Conservation (phyloP, 2,329 filamentous ascomycete species). For the Epichloe hybrida region DNA sequence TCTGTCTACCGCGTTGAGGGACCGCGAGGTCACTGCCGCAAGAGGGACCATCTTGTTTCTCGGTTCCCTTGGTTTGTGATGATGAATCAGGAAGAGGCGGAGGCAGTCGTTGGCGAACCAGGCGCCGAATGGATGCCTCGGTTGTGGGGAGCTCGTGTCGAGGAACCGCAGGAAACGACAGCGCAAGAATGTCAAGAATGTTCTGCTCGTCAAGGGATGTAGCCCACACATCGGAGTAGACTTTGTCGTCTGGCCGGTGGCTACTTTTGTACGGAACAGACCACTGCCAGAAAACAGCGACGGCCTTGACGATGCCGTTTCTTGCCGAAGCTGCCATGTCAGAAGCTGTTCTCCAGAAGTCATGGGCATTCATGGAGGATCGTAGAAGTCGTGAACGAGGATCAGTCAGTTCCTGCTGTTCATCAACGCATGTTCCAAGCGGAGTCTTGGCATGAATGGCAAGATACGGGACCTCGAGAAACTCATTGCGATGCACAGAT, state of each 20-base stretch:
- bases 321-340: neutral
- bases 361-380: too few species aligned
- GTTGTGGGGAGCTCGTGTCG: constrained; percentile 4
- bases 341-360: too few species aligned
- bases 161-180: constrained; percentile 4
- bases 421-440: neutral
- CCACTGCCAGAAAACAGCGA: constrained; percentile 8
- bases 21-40: neutral
- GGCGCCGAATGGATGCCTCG: constrained; percentile 6
- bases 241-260: constrained; percentile 7
- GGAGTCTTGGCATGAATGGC: neutral
- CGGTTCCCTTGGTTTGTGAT: neutral
- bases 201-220: neutral
- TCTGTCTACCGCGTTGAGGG: neutral
- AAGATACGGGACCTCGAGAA: neutral
- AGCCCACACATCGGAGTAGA: constrained; percentile 8
- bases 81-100: neutral
- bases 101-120: constrained; percentile 4
- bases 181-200: constrained; percentile 2
- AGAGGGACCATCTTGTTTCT: neutral
- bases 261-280: constrained; percentile 9
- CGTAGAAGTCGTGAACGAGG: too few species aligned
- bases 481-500: neutral
- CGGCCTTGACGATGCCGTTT: neutral
- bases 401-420: too few species aligned